A percentile compares a stretch with the other conserved stretches of the same genome.
Conservation (phyloP, 768 basidiomycete species). For the Pleurotus salmoneostramineus region DNA sequence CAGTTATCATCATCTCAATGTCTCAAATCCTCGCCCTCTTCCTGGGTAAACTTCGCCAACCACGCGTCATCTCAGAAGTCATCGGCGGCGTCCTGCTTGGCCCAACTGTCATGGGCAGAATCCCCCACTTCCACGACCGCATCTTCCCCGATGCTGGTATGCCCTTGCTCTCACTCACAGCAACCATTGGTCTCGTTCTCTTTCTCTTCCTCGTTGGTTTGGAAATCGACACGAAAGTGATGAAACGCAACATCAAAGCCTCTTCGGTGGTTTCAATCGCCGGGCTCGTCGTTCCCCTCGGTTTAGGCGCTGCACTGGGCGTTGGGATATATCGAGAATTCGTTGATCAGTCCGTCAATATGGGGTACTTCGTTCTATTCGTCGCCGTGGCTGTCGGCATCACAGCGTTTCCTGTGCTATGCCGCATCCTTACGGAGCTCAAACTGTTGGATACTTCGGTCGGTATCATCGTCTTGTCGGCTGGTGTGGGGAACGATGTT, state of each 20-base stretch:
- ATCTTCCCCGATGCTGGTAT: constrained; percentile 57
- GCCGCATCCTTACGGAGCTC: constrained; percentile 80
- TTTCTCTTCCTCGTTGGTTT: constrained; percentile 84
- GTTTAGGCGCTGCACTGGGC: constrained; percentile 70
- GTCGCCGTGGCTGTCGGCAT: constrained; percentile 79
- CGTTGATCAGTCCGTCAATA: constrained; percentile 50
- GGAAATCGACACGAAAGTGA: constrained; percentile 73
- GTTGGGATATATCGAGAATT: constrained; percentile 76
- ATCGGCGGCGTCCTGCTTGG: constrained; percentile 88
- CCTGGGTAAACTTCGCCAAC: constrained; percentile 73
- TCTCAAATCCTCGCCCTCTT: constrained; percentile 67
- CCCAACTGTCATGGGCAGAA: constrained; percentile 71
- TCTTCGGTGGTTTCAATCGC: constrained; percentile 58
- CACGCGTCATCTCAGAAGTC: constrained; percentile 91
- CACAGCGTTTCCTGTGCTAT: constrained; percentile 80
- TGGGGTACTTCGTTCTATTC: constrained; percentile 84
- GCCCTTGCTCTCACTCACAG: constrained; percentile 63
- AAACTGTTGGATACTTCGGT: constrained; percentile 85
- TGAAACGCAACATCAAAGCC: constrained; percentile 59
- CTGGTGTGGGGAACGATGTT: constrained; percentile 79
- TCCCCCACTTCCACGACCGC: constrained; percentile 58
- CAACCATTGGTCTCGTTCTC: constrained; percentile 71
- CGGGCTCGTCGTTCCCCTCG: constrained; percentile 76
- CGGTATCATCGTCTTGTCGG: constrained; percentile 76
- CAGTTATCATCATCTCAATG: constrained; percentile 79